phyloP scores from a whole-genome alignment of 306 rosid genomes.

The Corylus americana region DNA sequence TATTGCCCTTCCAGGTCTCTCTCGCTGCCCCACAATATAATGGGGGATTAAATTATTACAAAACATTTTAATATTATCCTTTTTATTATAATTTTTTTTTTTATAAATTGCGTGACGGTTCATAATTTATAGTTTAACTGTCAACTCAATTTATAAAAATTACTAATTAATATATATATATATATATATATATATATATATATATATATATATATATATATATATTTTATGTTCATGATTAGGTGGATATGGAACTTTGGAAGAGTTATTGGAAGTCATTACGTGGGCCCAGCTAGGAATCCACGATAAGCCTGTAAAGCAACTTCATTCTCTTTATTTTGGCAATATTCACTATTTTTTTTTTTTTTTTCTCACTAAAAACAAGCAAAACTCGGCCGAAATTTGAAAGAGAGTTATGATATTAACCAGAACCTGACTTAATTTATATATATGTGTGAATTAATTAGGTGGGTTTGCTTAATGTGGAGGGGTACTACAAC shows the following conservation, averaged over 20 bases:
- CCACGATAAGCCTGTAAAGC: constrained; percentile 35
- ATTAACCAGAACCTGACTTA: background rate
- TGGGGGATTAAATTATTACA: background rate
- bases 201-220: no score
- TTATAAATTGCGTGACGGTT: no score
- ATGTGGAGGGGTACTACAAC: constrained; percentile 36
- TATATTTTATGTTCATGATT: background rate
- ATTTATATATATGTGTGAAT: background rate
- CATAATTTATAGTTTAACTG: no score
- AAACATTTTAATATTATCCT: no score
- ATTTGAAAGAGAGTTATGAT: background rate
- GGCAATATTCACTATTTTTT: background rate
- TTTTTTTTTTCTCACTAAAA: no score
- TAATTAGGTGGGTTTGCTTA: constrained; percentile 34
- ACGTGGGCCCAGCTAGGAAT: constrained; percentile 43
- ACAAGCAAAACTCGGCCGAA: no score
- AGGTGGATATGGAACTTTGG: constrained; percentile 42
- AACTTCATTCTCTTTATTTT: background rate
- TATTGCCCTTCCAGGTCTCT: constrained; percentile 43
- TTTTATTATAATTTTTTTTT: no score
- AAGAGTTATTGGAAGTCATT: constrained; percentile 38
- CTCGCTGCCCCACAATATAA: background rate
- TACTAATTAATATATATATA: no score
- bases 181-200: no score
- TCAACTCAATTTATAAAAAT: no score